Evolutionary conservation across 2,329 filamentous ascomycete genomes (phyloP), one percentile per base, ranked within the genome.

Genomic region (Blastomyces parvus): DNA sequence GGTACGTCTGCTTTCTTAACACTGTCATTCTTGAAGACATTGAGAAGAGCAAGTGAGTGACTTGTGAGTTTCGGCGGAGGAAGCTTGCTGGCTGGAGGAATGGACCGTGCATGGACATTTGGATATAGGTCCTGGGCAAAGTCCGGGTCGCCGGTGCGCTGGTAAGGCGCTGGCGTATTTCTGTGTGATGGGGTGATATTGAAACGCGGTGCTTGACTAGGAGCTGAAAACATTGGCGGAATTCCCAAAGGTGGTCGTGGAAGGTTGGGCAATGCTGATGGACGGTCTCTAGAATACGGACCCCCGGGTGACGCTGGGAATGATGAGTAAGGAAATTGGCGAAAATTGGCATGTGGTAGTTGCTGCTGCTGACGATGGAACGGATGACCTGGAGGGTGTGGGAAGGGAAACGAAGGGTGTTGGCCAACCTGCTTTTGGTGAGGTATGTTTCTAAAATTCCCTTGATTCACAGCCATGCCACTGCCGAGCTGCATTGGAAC

Each of bases 31-130:
- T 81, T 86, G 75, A 88, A 86, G 0, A 82, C 79, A 67, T 82
- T 83, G 59, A 88, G 74, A 42, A 87, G 71, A n/a, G 79, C 79
- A 64, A 83, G 76, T 1, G 83, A 79, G 70, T 87, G 84, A 14
- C 79, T 79, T 44, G 78, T 86, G 40, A 87, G 78, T 65, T 81
- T 83, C 7, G 84, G 83, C 48, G 81, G 78, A 19, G 85, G 84
- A 30, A 87, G 70, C 60, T 83, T 82, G 70, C 67, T 84, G 72
- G 84, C 82, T 42, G 82, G 79, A 1, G 84, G 85, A 38, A 82
- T 78, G 44, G 74, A 72, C 50, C 79, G 77, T n/a, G 76, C 76
- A 19, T 77, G 76, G 60, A 74, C 61, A 52, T 73, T 71, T 50
- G 71, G 66, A 40, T 67, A 65, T 40, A 73, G 75, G 27, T 71